These are phyloP conservation scores for Epithele typhae DNA, from an alignment of 768 basidiomycete genomes.

Conservation along the genomic window DNA sequence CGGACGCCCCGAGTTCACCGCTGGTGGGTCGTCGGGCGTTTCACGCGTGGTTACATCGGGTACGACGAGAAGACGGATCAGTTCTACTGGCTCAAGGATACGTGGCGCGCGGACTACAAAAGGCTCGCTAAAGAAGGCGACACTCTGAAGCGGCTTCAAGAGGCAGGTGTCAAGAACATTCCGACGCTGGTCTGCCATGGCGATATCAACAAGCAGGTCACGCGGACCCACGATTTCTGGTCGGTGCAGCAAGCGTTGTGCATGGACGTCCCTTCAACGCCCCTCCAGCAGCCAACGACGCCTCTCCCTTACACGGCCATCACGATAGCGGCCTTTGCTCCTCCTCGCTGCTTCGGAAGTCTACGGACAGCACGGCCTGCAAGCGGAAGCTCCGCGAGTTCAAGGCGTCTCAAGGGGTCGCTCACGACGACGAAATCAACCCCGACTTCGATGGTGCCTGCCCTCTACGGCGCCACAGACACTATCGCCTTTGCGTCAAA, in stretches of 20 bases:
- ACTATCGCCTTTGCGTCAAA: not conserved
- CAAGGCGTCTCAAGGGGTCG: too few species aligned
- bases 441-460: too few species aligned
- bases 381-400: too few species aligned
- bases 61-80: not conserved
- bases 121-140: slow-evolving; percentile 1
- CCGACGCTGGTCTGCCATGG: slow-evolving; percentile 7
- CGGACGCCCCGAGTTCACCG: not conserved
- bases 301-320: too few species aligned
- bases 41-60: slow-evolving; percentile 7
- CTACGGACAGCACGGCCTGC: too few species aligned
- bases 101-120: slow-evolving; percentile 4
- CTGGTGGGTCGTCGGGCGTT: not conserved
- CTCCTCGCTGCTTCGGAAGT: too few species aligned
- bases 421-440: too few species aligned
- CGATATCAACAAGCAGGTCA: too few species aligned
- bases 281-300: not conserved
- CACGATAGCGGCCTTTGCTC: too few species aligned
- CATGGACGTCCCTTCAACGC: too few species aligned
- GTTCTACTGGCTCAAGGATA: slow-evolving; percentile 9
- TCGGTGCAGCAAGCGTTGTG: too few species aligned
- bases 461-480: not conserved
- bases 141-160: not conserved
- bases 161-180: not conserved
- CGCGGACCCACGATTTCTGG: too few species aligned